These are phyloP conservation scores for Sporodiniella umbellata DNA, from an alignment of 371 early-diverging fungal species.

Conservation along the genomic window DNA sequence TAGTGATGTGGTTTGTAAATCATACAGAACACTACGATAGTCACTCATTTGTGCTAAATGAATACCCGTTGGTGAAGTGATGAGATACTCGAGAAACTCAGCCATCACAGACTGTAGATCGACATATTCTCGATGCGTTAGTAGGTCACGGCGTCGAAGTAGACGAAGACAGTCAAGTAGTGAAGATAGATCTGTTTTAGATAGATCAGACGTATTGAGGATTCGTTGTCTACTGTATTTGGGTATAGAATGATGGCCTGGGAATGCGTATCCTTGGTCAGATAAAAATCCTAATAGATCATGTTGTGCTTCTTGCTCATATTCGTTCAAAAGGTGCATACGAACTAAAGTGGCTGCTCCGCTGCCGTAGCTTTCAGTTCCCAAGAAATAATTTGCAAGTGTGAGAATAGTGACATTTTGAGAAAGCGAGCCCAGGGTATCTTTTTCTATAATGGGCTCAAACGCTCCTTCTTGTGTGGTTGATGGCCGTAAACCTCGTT, in stretches of 20 bases:
- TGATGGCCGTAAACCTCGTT: conserved; percentile 7
- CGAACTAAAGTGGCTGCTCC: conserved; percentile 63
- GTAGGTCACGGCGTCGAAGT: conserved; percentile 47
- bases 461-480: not conserved
- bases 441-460: conserved; percentile 19
- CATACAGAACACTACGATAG: conserved; percentile 62
- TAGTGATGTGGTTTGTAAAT: conserved; percentile 58
- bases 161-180: conserved; percentile 58
- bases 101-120: conserved; percentile 53
- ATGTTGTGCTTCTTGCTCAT: conserved; percentile 49
- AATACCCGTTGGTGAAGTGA: conserved; percentile 60
- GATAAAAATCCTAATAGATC: conserved; percentile 50
- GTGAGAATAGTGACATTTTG: conserved; percentile 61
- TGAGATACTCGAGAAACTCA: conserved; percentile 54
- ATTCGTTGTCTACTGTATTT: conserved; percentile 44
- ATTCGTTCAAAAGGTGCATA: conserved; percentile 49
- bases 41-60: conserved; percentile 59
- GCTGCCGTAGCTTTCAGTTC: conserved; percentile 54
- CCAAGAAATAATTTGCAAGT: conserved; percentile 57
- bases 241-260: conserved; percentile 51
- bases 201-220: conserved; percentile 37
- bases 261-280: conserved; percentile 67
- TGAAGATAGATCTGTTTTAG: conserved; percentile 46
- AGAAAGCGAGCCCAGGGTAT: conserved; percentile 36
- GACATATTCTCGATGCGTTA: conserved; percentile 65